These are phyloP conservation scores for Wallacemonas collosoma DNA, from an alignment of 208 protist genomes.

Conservation along the genomic window DNA sequence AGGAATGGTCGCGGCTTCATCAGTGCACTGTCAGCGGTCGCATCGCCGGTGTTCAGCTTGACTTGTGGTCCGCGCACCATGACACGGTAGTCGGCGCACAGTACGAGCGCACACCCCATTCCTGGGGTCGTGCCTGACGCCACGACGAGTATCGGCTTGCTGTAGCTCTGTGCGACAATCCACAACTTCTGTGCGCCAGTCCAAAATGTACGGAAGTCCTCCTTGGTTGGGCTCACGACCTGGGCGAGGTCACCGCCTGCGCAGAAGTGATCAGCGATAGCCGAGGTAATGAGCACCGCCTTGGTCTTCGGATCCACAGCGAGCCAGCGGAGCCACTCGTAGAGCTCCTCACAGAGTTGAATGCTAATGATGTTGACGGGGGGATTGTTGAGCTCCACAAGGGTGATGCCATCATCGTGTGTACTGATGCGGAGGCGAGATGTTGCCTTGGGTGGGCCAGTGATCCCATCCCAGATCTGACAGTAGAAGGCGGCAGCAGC, in stretches of 20 bases:
- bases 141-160: conserved; percentile 42
- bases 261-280: conserved; percentile 46
- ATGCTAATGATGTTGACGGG: conserved; percentile 42
- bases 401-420: conserved; percentile 31
- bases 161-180: conserved; percentile 43
- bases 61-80: conserved; percentile 33
- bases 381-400: conserved; percentile 28
- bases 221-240: conserved; percentile 34
- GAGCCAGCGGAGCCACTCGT: conserved; percentile 45
- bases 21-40: not conserved
- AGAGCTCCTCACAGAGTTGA: conserved; percentile 37
- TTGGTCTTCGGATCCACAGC: conserved; percentile 34
- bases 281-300: conserved; percentile 45
- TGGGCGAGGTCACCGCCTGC: conserved; percentile 55
- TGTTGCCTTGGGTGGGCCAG: conserved; percentile 23
- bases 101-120: conserved; percentile 47
- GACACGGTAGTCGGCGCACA: conserved; percentile 50
- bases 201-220: conserved; percentile 43
- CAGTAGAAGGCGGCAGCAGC: not conserved
- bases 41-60: conserved; percentile 10
- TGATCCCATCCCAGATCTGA: conserved; percentile 10
- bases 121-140: conserved; percentile 46
- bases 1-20: conserved; percentile 21
- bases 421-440: conserved; percentile 34
- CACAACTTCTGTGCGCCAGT: conserved; percentile 48